Conservation (phyloP, 2,329 filamentous ascomycete species). For the Cytospora paraplurivora region DNA sequence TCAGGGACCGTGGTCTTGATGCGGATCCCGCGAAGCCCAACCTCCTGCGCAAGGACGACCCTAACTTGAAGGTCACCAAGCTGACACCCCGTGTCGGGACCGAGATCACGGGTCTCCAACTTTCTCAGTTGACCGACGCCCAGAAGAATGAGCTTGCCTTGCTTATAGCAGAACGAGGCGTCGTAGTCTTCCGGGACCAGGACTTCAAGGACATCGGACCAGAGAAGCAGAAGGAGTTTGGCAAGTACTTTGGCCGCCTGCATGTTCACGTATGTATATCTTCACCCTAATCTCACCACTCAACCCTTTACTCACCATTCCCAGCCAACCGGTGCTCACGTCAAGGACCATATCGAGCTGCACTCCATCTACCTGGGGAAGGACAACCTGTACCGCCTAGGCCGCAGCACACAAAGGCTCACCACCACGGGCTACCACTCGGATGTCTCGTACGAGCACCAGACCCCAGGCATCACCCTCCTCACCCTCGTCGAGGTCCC, state of each 20-base stretch:
- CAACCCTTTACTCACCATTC: neutral
- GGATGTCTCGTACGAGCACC: slow-evolving; percentile 47
- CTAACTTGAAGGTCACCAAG: slow-evolving; percentile 31
- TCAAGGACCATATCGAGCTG: slow-evolving; percentile 46
- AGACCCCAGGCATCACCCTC: slow-evolving; percentile 45
- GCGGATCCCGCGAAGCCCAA: slow-evolving; percentile 37
- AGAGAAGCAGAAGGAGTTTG: slow-evolving; percentile 43
- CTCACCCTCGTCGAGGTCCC: slow-evolving; percentile 43
- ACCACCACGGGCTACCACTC: slow-evolving; percentile 45
- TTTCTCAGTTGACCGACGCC: slow-evolving; percentile 41
- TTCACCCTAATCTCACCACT: slow-evolving; percentile 48
- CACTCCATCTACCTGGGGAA: slow-evolving; percentile 51
- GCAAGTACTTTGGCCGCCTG: slow-evolving; percentile 42
- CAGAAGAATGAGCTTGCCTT: slow-evolving; percentile 47
- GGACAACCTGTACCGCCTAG: slow-evolving; percentile 46
- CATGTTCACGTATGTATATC: slow-evolving; percentile 41
- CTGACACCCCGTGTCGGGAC: slow-evolving; percentile 44
- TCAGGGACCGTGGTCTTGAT: slow-evolving; percentile 37
- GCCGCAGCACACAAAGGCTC: slow-evolving; percentile 39
- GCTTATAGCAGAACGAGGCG: slow-evolving; percentile 44
- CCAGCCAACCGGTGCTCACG: slow-evolving; percentile 46
- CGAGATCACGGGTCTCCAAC: slow-evolving; percentile 44
- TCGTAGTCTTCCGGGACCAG: slow-evolving; percentile 42
- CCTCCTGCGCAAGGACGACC: slow-evolving; percentile 32
- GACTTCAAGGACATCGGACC: slow-evolving; percentile 43